These are phyloP conservation scores for Cercospora sojina DNA, from an alignment of 2,329 filamentous ascomycete genomes.

Conservation along the genomic window DNA sequence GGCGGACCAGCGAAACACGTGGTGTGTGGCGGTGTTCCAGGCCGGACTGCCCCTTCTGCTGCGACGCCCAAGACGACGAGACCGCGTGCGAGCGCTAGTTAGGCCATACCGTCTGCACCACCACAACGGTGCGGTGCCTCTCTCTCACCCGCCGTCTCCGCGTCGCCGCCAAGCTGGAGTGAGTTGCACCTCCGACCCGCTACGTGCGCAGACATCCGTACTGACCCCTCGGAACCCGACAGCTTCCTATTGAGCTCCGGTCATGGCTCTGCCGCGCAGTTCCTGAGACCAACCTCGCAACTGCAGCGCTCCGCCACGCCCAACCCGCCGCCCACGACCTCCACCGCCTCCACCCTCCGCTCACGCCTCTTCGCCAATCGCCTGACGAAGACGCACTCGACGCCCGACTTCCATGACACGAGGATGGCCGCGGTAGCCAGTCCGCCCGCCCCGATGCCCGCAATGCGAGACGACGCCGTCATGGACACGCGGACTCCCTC, in stretches of 20 bases:
- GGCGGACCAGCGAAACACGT: neutral
- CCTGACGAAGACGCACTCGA: conserved; percentile 28
- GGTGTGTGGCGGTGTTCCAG: neutral
- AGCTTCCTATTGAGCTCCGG: conserved; percentile 4
- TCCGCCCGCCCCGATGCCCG: conserved; percentile 14
- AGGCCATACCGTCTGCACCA: neutral
- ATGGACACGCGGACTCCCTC: conserved; percentile 49
- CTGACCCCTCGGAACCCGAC: neutral
- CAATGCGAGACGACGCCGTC: conserved; percentile 29
- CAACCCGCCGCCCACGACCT: neutral
- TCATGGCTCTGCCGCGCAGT: conserved; percentile 4
- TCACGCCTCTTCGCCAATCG: conserved; percentile 21
- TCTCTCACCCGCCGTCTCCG: neutral
- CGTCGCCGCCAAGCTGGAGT: conserved; percentile 11
- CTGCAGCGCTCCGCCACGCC: neutral
- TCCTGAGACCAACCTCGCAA: conserved; percentile 6
- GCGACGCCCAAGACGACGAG: neutral
- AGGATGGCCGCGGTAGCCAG: conserved; percentile 28
- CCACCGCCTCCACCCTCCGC: conserved; percentile 18
- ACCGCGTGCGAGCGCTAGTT: neutral
- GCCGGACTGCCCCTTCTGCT: neutral
- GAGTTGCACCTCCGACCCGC: neutral
- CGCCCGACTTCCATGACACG: conserved; percentile 27
- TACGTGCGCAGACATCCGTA: neutral
- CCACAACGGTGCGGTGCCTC: neutral